Conservation (phyloP, 768 basidiomycete species). For the Panellus pusillus region DNA sequence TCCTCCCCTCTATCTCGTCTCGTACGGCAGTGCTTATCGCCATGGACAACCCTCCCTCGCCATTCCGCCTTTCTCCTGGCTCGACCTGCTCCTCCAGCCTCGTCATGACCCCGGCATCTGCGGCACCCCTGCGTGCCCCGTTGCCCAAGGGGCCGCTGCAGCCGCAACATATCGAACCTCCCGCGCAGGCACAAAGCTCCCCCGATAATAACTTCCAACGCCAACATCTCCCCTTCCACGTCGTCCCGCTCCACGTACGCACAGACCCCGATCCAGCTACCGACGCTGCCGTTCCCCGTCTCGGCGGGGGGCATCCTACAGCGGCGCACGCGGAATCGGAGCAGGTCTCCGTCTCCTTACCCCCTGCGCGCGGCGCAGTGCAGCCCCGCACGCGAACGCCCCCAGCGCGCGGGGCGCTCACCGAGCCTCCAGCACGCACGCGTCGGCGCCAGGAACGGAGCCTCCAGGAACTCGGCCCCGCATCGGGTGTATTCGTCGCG, state of each 20-base stretch:
- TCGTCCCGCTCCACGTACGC: background rate
- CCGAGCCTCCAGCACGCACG: background rate
- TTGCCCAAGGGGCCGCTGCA: constrained; percentile 6
- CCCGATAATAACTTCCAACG: background rate
- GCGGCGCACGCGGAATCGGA: no score
- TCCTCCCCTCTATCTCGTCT: background rate
- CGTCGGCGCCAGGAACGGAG: background rate
- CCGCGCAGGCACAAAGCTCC: background rate
- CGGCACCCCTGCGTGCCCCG: background rate
- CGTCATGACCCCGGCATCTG: constrained; percentile 6
- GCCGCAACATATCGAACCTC: constrained; percentile 13
- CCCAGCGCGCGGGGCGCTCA: background rate
- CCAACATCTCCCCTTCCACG: no score
- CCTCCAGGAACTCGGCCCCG: constrained; percentile 4
- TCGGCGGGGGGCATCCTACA: no score
- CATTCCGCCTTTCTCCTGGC: background rate
- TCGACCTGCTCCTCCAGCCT: constrained; percentile 10
- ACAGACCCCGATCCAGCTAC: background rate
- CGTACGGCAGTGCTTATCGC: background rate
- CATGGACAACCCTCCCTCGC: background rate
- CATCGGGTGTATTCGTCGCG: constrained; percentile 3
- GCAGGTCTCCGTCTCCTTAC: no score
- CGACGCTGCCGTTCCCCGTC: background rate
- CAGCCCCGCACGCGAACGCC: constrained; percentile 3
- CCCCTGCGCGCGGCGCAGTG: background rate